A percentile compares a stretch with the other conserved stretches of the same genome.
phyloP scores from a whole-genome alignment of 116 monocot species.

The Cymodocea nodosa region DNA sequence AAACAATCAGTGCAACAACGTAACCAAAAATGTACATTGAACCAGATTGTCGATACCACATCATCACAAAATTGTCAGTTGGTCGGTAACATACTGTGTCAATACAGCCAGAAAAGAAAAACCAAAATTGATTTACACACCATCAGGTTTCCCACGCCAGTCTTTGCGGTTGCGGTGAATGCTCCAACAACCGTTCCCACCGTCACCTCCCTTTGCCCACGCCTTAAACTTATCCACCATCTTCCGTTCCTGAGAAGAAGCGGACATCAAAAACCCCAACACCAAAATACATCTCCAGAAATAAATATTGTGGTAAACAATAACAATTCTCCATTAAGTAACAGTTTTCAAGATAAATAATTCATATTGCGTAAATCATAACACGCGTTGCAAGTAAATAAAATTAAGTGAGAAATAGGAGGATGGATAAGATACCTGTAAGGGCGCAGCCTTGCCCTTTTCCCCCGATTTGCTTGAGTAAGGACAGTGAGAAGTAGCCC shows the following conservation, averaged over 20 bases:
- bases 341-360: no score
- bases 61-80: no score
- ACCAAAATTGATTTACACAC: constrained; percentile 13
- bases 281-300: neutral
- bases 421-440: constrained; percentile 37
- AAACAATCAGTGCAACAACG: neutral
- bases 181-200: constrained; percentile 85
- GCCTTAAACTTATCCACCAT: constrained; percentile 74
- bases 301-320: no score
- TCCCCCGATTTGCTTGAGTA: constrained; percentile 26
- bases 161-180: constrained; percentile 53
- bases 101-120: neutral
- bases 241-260: constrained; percentile 47
- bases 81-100: no score
- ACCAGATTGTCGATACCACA: no score
- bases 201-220: constrained; percentile 88
- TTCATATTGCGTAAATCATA: no score
- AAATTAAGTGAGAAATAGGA: neutral
- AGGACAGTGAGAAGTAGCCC: constrained; percentile 5
- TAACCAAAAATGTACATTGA: constrained; percentile 1
- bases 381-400: neutral
- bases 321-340: no score
- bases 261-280: neutral
- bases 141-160: constrained; percentile 63
- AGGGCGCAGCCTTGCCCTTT: constrained; percentile 61